phyloP scores from a whole-genome alignment of 1,139 yeast species.

The Waltiozyma sp. region DNA sequence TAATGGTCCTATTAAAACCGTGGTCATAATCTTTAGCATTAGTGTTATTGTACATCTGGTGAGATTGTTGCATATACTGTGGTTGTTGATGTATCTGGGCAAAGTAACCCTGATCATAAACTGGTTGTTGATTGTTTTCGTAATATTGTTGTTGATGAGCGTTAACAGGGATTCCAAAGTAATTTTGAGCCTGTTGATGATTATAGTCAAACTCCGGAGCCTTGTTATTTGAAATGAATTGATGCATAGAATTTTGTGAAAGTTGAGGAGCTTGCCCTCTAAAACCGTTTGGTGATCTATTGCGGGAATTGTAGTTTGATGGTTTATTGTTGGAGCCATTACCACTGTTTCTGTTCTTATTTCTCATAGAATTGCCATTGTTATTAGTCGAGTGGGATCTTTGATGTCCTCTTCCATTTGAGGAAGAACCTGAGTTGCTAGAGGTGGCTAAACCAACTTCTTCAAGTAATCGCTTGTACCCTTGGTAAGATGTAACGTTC shows the following conservation, averaged over 20 bases:
- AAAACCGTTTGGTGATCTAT: neutral
- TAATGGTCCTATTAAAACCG: no score
- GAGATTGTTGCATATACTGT: neutral
- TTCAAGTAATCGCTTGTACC: constrained; percentile 79
- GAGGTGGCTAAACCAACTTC: constrained; percentile 59
- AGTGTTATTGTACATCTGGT: neutral
- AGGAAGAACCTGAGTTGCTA: neutral
- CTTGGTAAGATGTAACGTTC: constrained; percentile 48
- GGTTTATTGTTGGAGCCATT: neutral
- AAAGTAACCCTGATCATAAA: neutral
- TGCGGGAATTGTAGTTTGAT: neutral
- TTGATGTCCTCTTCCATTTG: constrained; percentile 14
- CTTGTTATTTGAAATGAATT: neutral
- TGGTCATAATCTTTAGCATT: no score
- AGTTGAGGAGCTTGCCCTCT: neutral
- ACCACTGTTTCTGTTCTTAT: neutral
- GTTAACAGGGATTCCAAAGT: neutral
- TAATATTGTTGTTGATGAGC: neutral
- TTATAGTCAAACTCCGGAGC: neutral
- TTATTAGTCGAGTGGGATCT: constrained; percentile 16
- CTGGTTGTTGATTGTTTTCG: neutral
- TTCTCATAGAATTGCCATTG: neutral
- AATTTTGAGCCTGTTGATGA: neutral
- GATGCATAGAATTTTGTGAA: neutral
- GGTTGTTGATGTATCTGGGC: neutral